Evolutionary conservation across 2,329 filamentous ascomycete species (phyloP).

Genomic region (Ophiostoma fasciatum): DNA sequence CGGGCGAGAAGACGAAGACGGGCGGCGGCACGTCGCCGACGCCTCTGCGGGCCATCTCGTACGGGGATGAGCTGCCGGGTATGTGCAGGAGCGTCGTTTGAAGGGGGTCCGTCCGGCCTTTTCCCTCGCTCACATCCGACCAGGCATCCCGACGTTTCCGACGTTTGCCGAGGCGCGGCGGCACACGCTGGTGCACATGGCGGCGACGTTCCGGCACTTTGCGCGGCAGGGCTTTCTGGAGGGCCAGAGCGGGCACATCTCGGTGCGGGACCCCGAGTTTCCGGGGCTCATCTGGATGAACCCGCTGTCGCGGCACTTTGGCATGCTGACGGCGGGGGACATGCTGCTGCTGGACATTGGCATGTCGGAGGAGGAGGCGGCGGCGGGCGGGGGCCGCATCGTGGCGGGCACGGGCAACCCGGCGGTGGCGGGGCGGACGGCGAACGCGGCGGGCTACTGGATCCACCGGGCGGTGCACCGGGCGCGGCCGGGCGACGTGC

Average conservation of each 20-base stretch:
- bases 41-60: conserved; percentile 16
- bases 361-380: no score
- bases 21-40: no score
- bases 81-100: neutral
- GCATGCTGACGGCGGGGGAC: conserved; percentile 48
- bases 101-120: neutral
- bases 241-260: conserved; percentile 50
- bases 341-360: conserved; percentile 48
- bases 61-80: conserved; percentile 16
- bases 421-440: conserved; percentile 23
- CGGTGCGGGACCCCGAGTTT: conserved; percentile 49
- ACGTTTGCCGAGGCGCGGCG: conserved; percentile 32
- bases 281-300: conserved; percentile 48
- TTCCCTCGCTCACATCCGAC: neutral
- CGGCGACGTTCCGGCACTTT: conserved; percentile 52
- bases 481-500: conserved; percentile 42
- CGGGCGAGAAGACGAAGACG: no score
- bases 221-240: conserved; percentile 48
- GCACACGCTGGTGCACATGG: conserved; percentile 53
- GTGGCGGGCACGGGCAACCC: conserved; percentile 43
- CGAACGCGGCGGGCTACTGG: conserved; percentile 53
- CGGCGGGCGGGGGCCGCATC: no score
- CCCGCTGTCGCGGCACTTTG: conserved; percentile 53
- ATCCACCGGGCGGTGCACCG: conserved; percentile 58
- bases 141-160: conserved; percentile 28